These are phyloP conservation scores for Saitozyma podzolica DNA, from an alignment of 768 basidiomycete genomes.

Conservation along the genomic window DNA sequence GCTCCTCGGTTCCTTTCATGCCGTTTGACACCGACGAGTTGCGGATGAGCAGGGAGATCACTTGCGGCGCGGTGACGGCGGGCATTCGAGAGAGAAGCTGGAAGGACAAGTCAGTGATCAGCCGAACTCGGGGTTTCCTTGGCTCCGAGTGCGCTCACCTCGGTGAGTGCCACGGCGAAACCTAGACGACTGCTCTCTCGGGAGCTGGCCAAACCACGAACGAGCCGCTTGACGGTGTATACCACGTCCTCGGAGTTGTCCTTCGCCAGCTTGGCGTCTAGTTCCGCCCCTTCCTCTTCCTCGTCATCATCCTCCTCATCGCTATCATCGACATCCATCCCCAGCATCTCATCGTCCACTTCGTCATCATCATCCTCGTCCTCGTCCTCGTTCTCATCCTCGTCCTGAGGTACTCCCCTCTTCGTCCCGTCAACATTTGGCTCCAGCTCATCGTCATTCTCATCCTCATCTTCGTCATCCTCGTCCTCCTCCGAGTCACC, in stretches of 20 bases:
- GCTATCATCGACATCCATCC: conserved; percentile 40
- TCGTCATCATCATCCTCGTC: conserved; percentile 43
- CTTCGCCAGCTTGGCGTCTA: conserved; percentile 56
- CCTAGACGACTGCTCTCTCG: conserved; percentile 90
- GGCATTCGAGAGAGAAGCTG: conserved; percentile 77
- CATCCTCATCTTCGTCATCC: conserved; percentile 7
- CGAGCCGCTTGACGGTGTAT: conserved; percentile 82
- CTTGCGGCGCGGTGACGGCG: conserved; percentile 74
- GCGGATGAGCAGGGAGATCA: conserved; percentile 72
- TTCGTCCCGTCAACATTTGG: no score
- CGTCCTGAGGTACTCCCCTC: conserved; percentile 42
- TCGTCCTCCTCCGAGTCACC: not conserved
- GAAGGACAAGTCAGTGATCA: conserved; percentile 1
- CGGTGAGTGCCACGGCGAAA: conserved; percentile 92
- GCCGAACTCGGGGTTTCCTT: not conserved
- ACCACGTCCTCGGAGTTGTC: conserved; percentile 87
- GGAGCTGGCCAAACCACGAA: conserved; percentile 85
- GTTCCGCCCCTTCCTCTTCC: conserved; percentile 19
- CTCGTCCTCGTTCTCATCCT: conserved; percentile 45
- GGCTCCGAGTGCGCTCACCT: conserved; percentile 60
- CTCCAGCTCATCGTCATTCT: conserved; percentile 55
- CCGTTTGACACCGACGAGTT: conserved; percentile 70
- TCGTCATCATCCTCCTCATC: conserved; percentile 50
- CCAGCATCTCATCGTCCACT: conserved; percentile 40
- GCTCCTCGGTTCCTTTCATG: conserved; percentile 86